Evolutionary conservation across 495 filamentous ascomycete genomes (phyloP).

Genomic region (Cercophora newfieldiana): DNA sequence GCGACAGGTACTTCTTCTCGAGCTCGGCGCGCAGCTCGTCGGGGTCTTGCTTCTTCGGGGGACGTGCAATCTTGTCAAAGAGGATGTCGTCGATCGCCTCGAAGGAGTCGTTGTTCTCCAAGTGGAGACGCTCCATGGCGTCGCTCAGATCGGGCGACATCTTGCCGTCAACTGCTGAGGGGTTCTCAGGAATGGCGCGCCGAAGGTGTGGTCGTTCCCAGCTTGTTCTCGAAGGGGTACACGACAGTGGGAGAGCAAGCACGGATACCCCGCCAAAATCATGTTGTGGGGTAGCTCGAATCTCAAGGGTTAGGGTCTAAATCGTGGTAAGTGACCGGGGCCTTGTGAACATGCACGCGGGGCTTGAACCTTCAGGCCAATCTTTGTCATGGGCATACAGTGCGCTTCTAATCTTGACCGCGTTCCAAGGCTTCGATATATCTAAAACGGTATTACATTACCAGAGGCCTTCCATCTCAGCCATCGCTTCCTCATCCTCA

Average conservation of each 20-base stretch:
- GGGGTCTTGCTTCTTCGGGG: constrained; percentile 55
- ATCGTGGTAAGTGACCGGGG: too few relatives aligned
- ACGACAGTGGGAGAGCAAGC: background rate
- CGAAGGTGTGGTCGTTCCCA: background rate
- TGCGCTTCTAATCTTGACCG: too few relatives aligned
- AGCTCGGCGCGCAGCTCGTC: constrained; percentile 65
- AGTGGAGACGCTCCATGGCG: constrained; percentile 42
- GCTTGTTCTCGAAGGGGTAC: constrained; percentile 3
- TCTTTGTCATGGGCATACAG: too few relatives aligned
- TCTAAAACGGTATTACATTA: too few relatives aligned
- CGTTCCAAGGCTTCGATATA: too few relatives aligned
- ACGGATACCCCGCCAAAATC: constrained; percentile 23
- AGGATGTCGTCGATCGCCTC: constrained; percentile 60
- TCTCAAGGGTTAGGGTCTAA: constrained; percentile 7
- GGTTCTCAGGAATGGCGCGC: background rate
- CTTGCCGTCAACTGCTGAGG: constrained; percentile 7
- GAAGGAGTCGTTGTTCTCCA: constrained; percentile 30
- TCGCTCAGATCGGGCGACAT: constrained; percentile 44
- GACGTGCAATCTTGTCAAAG: constrained; percentile 54
- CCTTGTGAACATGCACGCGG: too few relatives aligned
- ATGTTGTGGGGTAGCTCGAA: constrained; percentile 18
- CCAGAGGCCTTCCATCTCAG: constrained; percentile 63
- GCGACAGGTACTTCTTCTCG: constrained; percentile 75
- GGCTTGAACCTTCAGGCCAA: too few relatives aligned
- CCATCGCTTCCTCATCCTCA: constrained; percentile 70